Conservation (phyloP, 441 rosid genomes). For the Iberis amara region DNA sequence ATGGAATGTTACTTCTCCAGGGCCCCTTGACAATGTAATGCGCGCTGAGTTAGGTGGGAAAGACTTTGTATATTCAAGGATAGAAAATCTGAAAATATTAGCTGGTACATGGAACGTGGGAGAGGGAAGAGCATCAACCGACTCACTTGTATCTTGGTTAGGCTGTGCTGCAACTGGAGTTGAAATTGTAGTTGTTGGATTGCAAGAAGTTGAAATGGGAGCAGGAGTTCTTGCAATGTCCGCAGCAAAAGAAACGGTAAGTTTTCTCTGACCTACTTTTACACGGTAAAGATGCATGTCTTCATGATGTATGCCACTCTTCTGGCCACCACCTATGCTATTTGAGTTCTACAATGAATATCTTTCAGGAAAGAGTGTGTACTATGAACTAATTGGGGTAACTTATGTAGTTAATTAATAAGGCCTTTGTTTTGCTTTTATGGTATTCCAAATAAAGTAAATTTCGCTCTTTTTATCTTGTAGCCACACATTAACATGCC, state of each 20-base stretch:
- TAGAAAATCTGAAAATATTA: conserved; percentile 47
- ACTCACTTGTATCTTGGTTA: conserved; percentile 56
- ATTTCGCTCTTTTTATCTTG: background rate
- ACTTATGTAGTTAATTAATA: no score
- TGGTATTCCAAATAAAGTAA: background rate
- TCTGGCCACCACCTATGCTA: conserved; percentile 7
- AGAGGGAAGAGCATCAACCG: conserved; percentile 53
- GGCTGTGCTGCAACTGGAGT: conserved; percentile 57
- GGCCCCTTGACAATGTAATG: conserved; percentile 54
- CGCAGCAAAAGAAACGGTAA: conserved; percentile 73
- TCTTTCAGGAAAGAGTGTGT: conserved; percentile 6
- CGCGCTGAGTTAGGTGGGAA: conserved; percentile 49
- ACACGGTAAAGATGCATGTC: background rate
- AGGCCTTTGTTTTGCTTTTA: conserved; percentile 5
- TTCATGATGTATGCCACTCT: conserved; percentile 7
- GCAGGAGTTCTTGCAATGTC: conserved; percentile 76
- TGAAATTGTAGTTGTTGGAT: conserved; percentile 57
- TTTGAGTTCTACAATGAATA: conserved; percentile 14
- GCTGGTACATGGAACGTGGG: conserved; percentile 71
- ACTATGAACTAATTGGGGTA: background rate
- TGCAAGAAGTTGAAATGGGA: conserved; percentile 82
- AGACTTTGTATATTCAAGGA: conserved; percentile 50
- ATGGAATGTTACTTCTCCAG: conserved; percentile 66
- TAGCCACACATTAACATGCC: background rate
- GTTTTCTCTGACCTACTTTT: conserved; percentile 28